Evolutionary conservation across 73 alveolate genomes (phyloP).

Genomic region (Chromera velia): DNA sequence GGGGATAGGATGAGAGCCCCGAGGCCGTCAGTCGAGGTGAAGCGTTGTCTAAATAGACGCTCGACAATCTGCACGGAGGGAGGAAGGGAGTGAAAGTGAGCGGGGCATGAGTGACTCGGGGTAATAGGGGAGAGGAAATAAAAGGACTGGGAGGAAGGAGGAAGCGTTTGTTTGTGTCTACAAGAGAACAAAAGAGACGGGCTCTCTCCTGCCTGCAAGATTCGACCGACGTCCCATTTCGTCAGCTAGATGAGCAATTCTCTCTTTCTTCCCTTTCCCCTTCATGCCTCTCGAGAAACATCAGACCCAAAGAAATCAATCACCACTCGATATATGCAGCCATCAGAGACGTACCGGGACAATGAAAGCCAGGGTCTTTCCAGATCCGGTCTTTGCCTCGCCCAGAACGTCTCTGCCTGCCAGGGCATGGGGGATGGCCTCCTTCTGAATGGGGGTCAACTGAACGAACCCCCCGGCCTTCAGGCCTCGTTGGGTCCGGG

Average conservation of each 20-base stretch:
- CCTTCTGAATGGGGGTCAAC: constrained; percentile 52
- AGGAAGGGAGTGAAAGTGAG: not conserved
- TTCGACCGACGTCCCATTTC: not conserved
- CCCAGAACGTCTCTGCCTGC: constrained; percentile 47
- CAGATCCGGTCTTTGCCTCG: constrained; percentile 49
- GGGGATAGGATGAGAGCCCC: constrained; percentile 44
- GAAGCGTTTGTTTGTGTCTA: not conserved
- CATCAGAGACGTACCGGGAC: constrained; percentile 3
- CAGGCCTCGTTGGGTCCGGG: not conserved
- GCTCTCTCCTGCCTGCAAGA: not conserved
- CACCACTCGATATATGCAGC: constrained; percentile 14
- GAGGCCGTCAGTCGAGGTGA: constrained; percentile 33
- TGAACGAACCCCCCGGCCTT: constrained; percentile 21
- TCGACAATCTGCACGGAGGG: not conserved
- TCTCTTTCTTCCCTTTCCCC: not conserved
- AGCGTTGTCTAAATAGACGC: constrained; percentile 8
- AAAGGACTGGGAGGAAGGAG: not conserved
- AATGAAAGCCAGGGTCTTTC: constrained; percentile 46
- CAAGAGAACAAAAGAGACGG: not conserved
- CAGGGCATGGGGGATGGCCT: constrained; percentile 50
- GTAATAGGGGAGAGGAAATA: not conserved
- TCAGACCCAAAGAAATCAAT: not conserved
- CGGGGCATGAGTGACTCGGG: not conserved
- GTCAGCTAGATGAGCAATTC: not conserved
- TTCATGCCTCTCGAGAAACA: not conserved